These are phyloP conservation scores for Fusarium irregulare DNA, from an alignment of 2,329 filamentous ascomycete species.

Conservation along the genomic window DNA sequence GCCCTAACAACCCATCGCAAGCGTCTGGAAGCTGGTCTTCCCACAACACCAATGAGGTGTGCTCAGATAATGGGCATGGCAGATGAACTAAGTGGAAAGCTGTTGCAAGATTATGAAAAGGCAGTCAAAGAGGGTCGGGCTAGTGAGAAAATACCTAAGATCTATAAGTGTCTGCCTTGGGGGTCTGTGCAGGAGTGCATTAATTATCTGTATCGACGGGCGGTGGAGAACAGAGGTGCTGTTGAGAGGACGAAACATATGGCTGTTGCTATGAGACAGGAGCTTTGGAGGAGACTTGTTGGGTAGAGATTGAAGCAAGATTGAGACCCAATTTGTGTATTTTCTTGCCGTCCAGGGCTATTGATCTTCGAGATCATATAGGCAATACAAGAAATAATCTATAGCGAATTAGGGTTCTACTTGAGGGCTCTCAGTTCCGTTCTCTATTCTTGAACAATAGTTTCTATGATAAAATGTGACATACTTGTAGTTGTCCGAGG, in stretches of 20 bases:
- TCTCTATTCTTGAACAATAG: too few relatives aligned
- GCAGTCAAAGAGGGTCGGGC: conserved; percentile 6
- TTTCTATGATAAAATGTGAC: too few relatives aligned
- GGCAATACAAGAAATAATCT: too few relatives aligned
- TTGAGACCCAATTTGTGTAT: too few relatives aligned
- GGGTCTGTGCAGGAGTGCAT: conserved; percentile 54
- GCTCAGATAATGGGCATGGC: conserved; percentile 70
- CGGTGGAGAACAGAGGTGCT: conserved; percentile 54
- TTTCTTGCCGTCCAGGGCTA: too few relatives aligned
- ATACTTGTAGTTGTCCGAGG: too few relatives aligned
- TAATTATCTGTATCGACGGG: conserved; percentile 53
- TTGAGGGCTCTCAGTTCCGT: too few relatives aligned
- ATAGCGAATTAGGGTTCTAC: too few relatives aligned
- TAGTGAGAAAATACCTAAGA: conserved; percentile 37
- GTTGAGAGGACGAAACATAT: conserved; percentile 49
- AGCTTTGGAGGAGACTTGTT: conserved; percentile 45
- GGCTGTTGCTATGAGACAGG: conserved; percentile 46
- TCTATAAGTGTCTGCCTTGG: conserved; percentile 56
- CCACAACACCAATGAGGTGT: conserved; percentile 55
- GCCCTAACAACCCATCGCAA: conserved; percentile 51
- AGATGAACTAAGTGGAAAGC: conserved; percentile 63
- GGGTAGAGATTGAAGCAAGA: background rate
- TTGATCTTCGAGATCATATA: too few relatives aligned
- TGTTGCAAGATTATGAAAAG: conserved; percentile 54
- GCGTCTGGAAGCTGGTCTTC: conserved; percentile 49